phyloP scores from a whole-genome alignment of 495 filamentous ascomycete genomes.

The Aspergillus homomorphus region DNA sequence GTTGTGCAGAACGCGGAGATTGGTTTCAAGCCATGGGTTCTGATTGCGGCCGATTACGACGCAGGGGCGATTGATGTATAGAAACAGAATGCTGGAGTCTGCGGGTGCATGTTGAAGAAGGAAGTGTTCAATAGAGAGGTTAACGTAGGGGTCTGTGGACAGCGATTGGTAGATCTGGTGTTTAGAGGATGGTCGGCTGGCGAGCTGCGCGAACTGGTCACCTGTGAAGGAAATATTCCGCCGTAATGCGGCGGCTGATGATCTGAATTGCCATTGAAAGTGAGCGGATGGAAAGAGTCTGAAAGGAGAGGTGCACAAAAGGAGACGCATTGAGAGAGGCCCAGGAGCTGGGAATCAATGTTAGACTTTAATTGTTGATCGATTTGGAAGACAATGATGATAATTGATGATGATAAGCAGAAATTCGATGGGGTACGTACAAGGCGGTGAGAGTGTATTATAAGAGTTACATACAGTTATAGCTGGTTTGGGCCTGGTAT shows the following conservation, averaged over 20 bases:
- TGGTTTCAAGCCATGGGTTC: slow-evolving; percentile 92
- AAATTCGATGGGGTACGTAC: neutral
- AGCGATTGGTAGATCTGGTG: slow-evolving; percentile 76
- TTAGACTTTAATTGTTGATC: neutral
- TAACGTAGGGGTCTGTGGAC: slow-evolving; percentile 74
- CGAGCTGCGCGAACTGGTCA: slow-evolving; percentile 41
- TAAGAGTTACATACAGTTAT: no score
- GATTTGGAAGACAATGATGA: neutral
- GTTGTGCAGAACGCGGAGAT: slow-evolving; percentile 58
- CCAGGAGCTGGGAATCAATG: neutral
- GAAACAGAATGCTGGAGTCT: slow-evolving; percentile 72
- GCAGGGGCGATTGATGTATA: slow-evolving; percentile 83
- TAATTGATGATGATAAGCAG: neutral
- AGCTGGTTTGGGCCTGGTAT: no score
- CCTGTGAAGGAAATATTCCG: slow-evolving; percentile 36
- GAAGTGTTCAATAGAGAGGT: slow-evolving; percentile 93
- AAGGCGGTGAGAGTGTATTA: neutral
- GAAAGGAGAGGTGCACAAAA: neutral
- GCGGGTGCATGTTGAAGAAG: slow-evolving; percentile 69
- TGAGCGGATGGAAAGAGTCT: neutral
- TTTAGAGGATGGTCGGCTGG: slow-evolving; percentile 42
- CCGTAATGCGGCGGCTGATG: slow-evolving; percentile 15
- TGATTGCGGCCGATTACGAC: slow-evolving; percentile 94
- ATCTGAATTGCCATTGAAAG: neutral
- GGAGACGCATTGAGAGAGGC: slow-evolving; percentile 24